These are phyloP conservation scores for Fraxinus paxiana DNA, from an alignment of 305 asterid species.

Conservation along the genomic window DNA sequence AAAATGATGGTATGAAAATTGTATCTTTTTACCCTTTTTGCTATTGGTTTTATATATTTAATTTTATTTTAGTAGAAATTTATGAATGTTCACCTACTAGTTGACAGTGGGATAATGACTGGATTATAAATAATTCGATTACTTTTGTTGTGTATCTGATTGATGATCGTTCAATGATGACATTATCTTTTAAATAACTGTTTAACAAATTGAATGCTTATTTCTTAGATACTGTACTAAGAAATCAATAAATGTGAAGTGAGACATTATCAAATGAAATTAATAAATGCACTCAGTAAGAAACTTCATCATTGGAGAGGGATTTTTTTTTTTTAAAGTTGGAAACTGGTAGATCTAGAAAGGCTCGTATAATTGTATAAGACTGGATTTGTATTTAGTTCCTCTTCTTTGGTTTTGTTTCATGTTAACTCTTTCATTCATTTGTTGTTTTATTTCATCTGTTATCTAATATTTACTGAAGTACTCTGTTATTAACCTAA, in stretches of 20 bases:
- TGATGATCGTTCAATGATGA: conserved; percentile 3
- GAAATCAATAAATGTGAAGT: background rate
- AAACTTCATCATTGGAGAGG: background rate
- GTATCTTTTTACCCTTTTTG: background rate
- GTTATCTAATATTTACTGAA: background rate
- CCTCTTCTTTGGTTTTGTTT: background rate
- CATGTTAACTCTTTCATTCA: background rate
- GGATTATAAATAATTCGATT: background rate
- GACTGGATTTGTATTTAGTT: background rate
- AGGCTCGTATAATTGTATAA: background rate
- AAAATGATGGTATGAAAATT: conserved; percentile 35
- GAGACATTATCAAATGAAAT: background rate
- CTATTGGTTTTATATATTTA: conserved; percentile 2
- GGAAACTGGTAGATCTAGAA: background rate
- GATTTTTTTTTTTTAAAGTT: background rate
- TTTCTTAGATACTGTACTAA: background rate
- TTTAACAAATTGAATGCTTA: background rate
- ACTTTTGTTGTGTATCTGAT: conserved; percentile 1
- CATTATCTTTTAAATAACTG: background rate
- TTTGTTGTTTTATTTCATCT: background rate
- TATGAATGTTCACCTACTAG: background rate
- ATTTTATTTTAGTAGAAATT: background rate
- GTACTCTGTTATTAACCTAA: background rate
- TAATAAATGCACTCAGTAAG: background rate
- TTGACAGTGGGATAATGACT: conserved; percentile 4